Evolutionary conservation across 345 rosid species (phyloP), one percentile per base, ranked within the genome.

Genomic region (Populus simonii): DNA sequence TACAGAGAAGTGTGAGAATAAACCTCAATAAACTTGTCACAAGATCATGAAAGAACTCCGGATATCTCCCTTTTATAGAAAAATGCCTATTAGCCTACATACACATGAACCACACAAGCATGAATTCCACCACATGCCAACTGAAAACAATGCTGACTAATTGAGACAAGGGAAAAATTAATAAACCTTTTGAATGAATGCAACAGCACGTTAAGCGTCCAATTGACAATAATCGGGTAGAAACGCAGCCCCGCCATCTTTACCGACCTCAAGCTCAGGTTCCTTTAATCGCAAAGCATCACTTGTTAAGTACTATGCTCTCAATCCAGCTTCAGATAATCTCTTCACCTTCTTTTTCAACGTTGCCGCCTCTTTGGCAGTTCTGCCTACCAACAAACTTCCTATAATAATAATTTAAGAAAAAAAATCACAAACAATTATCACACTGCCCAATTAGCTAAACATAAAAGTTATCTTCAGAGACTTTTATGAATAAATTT

Each of bases 171-270:
- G 36, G 23, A 61, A 77, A 80, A 39, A 12, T 8, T 41, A 84
- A 69, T 68, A 27, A 71, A 93, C 97, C 92, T 91, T 90, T 73
- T 90, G 91, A 8, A 93, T 83, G 82, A 77, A 92, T 33, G 91
- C 92, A 80, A 89, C 96, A 6, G 96, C 72, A 49, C 85, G 88
- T 55, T 72, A 82, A 74, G 99, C 98, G 87, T 93, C 98, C 87
- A 95, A 80, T 72, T 95, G 99, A 72, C 88, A 88, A 69, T 95
- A 98, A 86, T 90, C 89, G 0, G 93, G 97, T 33, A 87, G 83
- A 84, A 89, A 93, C 23, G 90, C 97, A 80, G 98, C 99, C 43
- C 92, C 93, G 13, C 89, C 83, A 49, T 86, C 77, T 81, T 85
- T 79, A 63, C 89, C 88, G 72, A 90, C 89, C 70, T 68, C 75